Base-by-base conservation (phyloP, 768 basidiomycete genomes). In the Lentinula sp. region DNA sequence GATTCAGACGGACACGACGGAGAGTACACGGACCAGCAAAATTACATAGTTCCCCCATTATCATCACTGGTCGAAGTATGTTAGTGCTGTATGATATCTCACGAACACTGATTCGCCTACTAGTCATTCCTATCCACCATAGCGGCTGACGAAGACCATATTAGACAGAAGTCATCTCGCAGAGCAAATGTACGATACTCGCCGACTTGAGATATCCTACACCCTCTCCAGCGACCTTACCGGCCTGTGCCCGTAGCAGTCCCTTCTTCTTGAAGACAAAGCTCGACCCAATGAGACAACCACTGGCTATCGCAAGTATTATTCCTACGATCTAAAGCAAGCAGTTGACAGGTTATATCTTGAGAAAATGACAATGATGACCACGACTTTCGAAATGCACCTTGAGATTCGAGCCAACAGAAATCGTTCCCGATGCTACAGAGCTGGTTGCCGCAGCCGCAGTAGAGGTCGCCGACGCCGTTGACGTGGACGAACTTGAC, bases 181-280 rank as follows among this genome's bases (percentile, higher is more conserved):
- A 52, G 37, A 51, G 18, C n/a, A 48, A 18, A 48, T 5, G 20
- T 12, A 6, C 9, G 9, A 23, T 13, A 79, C 90, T 72, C 72
- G 93, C 91, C 70, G 90, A 93, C 77, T 96, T 98, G 70, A 98
- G 85, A 77, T 98, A 99, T 12, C 84, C 93, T 62, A 96, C 93
- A 35, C 96, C 95, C 70, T 92, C 90, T 59, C 91, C 91, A 3
- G 87, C 83, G 43, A 75, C 72, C 62, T 89, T 87, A 65, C 91
- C 93, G 62, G 90, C 88, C 78, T 91, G 90, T 71, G 87, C 85
- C 72, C 85, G 81, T 57, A 93, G 70, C 18, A 93, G 78, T 8
- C 91, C 96, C 70, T 93, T 97, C 83, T 99, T 99, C 85, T 99
- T 99, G 78, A 99, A 89, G 2, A 98, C 95, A 73, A 98, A 98